Percentiles rank a stretch among this genome's conserved stretches.
These are phyloP conservation scores for Schizochytrium sp. DNA, from an alignment of 108 stramenopile species.

Conservation along the genomic window DNA sequence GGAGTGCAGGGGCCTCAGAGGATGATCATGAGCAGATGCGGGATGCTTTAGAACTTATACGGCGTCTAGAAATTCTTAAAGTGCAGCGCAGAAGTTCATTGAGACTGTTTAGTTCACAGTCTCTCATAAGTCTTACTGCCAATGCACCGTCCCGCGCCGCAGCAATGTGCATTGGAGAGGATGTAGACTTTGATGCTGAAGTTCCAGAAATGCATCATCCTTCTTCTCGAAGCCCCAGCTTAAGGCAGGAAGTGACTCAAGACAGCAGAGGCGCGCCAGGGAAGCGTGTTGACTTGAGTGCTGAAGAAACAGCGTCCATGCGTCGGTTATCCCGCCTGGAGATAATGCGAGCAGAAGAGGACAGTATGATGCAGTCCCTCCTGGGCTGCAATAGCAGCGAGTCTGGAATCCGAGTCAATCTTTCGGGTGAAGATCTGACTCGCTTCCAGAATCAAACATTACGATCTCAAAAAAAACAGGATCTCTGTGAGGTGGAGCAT, in stretches of 20 bases:
- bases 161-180: neutral
- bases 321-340: neutral
- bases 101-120: conserved; percentile 44
- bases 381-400: neutral
- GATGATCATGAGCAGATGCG: neutral
- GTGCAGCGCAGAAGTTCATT: conserved; percentile 35
- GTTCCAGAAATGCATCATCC: neutral
- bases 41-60: conserved; percentile 11
- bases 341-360: neutral
- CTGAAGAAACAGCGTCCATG: neutral
- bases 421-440: neutral
- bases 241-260: neutral
- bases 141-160: neutral
- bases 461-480: too few relatives aligned
- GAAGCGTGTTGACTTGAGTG: neutral
- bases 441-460: too few relatives aligned
- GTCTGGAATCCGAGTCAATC: neutral
- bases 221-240: neutral
- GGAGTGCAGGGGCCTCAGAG: conserved; percentile 10
- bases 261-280: neutral
- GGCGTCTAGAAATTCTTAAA: conserved; percentile 12
- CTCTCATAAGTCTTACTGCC: conserved; percentile 24
- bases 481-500: too few relatives aligned
- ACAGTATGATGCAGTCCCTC: neutral
- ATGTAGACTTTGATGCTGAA: neutral